Evolutionary conservation across 129 eudicot genomes (phyloP).

Genomic region (Ambrosia artemisiifolia): DNA sequence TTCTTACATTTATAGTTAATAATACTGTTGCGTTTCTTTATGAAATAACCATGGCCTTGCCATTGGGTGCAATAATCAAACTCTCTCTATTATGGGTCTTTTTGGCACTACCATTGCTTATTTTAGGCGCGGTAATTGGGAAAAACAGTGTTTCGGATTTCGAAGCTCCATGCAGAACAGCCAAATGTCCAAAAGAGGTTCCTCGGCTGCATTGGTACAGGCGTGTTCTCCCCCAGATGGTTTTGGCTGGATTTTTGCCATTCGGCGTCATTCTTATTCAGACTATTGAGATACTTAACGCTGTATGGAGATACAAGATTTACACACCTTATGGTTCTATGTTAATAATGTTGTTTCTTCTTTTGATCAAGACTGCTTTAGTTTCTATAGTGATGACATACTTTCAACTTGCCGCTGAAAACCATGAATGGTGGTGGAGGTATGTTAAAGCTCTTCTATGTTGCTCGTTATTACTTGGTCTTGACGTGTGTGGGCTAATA

Average conservation of each 20-base stretch:
- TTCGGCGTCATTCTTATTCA: conserved; percentile 47
- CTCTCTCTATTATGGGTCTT: conserved; percentile 41
- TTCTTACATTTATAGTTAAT: conserved; percentile 33
- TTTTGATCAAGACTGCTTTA: conserved; percentile 50
- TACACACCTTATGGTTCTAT: conserved; percentile 45
- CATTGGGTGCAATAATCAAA: conserved; percentile 36
- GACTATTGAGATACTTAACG: conserved; percentile 39
- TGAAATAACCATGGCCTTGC: conserved; percentile 39
- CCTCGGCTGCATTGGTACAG: conserved; percentile 49
- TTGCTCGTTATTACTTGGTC: not conserved
- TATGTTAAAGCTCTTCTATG: conserved; percentile 4
- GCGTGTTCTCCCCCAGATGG: conserved; percentile 53
- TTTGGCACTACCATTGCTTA: conserved; percentile 38
- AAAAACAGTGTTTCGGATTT: conserved; percentile 34
- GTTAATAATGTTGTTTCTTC: conserved; percentile 46
- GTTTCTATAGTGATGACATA: conserved; percentile 53
- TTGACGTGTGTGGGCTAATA: not conserved
- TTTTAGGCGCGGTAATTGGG: conserved; percentile 42
- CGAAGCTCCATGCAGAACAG: conserved; percentile 44
- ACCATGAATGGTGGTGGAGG: conserved; percentile 82
- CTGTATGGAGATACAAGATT: conserved; percentile 45
- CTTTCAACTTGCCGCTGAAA: conserved; percentile 70
- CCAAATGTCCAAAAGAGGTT: conserved; percentile 48
- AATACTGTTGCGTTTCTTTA: conserved; percentile 36
- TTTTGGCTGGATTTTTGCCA: conserved; percentile 56